Percentiles rank a stretch among this genome's conserved stretches.
Evolutionary conservation across 2,329 filamentous ascomycete genomes (phyloP).

Genomic region (Tolypocladium nubicola): DNA sequence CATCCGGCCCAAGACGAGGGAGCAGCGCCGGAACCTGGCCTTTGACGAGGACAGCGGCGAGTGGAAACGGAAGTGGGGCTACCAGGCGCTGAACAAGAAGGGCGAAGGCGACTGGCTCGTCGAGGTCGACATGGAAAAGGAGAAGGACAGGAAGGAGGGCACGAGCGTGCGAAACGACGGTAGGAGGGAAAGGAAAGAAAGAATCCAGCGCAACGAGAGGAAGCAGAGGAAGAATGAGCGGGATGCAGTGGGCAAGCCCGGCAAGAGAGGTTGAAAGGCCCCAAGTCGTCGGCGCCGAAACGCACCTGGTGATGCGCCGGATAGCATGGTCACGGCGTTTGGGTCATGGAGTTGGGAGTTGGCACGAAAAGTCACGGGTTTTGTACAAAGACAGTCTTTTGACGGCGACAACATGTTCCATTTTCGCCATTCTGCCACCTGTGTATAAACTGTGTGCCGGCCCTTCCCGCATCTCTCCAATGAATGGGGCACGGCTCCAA

Average conservation of each 20-base stretch:
- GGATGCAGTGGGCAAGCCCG: constrained; percentile 20
- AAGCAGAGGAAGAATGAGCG: constrained; percentile 57
- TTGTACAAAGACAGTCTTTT: background rate
- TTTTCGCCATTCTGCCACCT: constrained; percentile 6
- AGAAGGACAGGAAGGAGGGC: constrained; percentile 51
- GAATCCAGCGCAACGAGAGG: constrained; percentile 59
- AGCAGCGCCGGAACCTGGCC: constrained; percentile 61
- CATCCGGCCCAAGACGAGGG: constrained; percentile 79
- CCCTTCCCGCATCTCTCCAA: constrained; percentile 8
- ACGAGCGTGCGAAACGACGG: constrained; percentile 51
- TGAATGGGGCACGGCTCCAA: constrained; percentile 8
- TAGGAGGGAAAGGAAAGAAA: constrained; percentile 55
- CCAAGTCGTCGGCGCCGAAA: background rate
- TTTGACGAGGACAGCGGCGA: constrained; percentile 78
- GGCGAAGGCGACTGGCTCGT: constrained; percentile 81
- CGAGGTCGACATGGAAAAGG: constrained; percentile 74
- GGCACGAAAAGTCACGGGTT: constrained; percentile 11
- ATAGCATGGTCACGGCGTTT: constrained; percentile 13
- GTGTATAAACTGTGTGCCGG: constrained; percentile 5
- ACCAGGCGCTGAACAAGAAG: constrained; percentile 80
- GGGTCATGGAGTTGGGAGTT: constrained; percentile 17
- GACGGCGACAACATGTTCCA: background rate
- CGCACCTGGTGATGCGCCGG: background rate
- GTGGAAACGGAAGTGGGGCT: constrained; percentile 93
- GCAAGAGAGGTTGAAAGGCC: constrained; percentile 10